Evolutionary conservation across 1,284 basidiomycete species (phyloP).

Genomic region (Austropuccinia psidii): DNA sequence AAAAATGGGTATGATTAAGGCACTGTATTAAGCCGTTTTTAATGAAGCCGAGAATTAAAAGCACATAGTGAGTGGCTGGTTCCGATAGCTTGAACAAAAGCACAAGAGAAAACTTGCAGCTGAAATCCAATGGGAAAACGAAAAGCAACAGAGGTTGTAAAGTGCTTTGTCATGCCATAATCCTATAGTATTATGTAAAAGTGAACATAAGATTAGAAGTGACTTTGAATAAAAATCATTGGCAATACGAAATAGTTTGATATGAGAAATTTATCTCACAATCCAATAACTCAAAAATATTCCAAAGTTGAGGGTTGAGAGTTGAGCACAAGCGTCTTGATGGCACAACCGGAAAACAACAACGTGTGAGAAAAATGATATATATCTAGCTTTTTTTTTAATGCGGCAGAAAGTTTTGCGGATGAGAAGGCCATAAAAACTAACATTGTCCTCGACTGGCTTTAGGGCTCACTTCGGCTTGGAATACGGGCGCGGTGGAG

Average conservation of each 20-base stretch:
- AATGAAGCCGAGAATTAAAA: background rate
- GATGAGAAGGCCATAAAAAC: background rate
- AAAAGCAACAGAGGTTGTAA: constrained; percentile 24
- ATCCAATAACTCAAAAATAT: constrained; percentile 45
- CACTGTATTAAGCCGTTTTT: background rate
- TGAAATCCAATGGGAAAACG: constrained; percentile 40
- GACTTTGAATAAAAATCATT: background rate
- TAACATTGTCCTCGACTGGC: constrained; percentile 43
- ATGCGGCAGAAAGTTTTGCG: background rate
- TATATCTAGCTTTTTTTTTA: too few relatives aligned
- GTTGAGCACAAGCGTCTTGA: constrained; percentile 44
- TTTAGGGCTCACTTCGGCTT: constrained; percentile 45
- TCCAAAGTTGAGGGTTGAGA: constrained; percentile 45
- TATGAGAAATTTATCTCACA: background rate
- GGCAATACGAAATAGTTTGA: background rate
- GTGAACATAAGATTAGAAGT: background rate
- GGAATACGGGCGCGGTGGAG: constrained; percentile 46
- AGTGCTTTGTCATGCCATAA: constrained; percentile 42
- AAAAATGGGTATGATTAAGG: constrained; percentile 42
- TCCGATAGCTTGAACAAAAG: too few relatives aligned
- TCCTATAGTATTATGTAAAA: constrained; percentile 36
- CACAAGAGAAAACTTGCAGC: constrained; percentile 26
- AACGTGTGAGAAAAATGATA: too few relatives aligned
- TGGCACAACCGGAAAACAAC: background rate
- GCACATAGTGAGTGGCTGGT: too few relatives aligned